Evolutionary conservation across 2,329 filamentous ascomycete species (phyloP), one percentile per base, ranked within the genome.

Genomic region (Colletotrichum plurivorum): DNA sequence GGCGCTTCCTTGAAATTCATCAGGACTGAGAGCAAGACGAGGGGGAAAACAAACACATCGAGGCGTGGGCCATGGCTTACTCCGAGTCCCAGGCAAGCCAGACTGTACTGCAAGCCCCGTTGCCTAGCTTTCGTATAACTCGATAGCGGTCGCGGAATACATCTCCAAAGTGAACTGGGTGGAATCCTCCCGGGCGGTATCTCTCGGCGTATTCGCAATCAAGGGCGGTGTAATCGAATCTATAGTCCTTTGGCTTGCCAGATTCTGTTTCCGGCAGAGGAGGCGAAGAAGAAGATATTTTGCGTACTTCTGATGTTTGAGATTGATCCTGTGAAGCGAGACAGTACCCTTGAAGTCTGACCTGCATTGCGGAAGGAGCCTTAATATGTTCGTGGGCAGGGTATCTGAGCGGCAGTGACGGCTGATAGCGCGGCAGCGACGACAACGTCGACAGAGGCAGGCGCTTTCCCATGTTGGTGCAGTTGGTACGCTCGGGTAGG

Each of bases 91-190:
- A 60, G 12, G 72, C 76, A 43, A 77, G 71, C 73, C 75, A 77
- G 12, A 73, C 73, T 15, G 75, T 76, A 15, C 73, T 73, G 46
- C 71, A 73, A 1, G 61, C 48, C 13, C 75, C 74, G 58, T 75
- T 73, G 16, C 73, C 73, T 6, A 77, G 72, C 60, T 77, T 77
- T 13, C 69, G 73, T 16, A 77, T 53, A 15, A 76, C 59, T 41
- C 60, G 59, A 48, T 76, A 77, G 9, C 69, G 69, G 5, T 60
- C 16, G 7, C 67, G 39, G 61, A 75, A 75, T 5, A 69, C 10
- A 49, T 77, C 75, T n/a, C 73, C 73, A 5, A 76, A 53, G 41
- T 67, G 59, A 20, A 75, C 71, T 27, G 74, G 73, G 20, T 76
- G 73, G 18, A 73, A 70, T 3, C 73, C 72, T 2, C 75, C 74